These are phyloP conservation scores for Aspergillus olivimuriae DNA, from an alignment of 495 filamentous ascomycete species.

Conservation along the genomic window DNA sequence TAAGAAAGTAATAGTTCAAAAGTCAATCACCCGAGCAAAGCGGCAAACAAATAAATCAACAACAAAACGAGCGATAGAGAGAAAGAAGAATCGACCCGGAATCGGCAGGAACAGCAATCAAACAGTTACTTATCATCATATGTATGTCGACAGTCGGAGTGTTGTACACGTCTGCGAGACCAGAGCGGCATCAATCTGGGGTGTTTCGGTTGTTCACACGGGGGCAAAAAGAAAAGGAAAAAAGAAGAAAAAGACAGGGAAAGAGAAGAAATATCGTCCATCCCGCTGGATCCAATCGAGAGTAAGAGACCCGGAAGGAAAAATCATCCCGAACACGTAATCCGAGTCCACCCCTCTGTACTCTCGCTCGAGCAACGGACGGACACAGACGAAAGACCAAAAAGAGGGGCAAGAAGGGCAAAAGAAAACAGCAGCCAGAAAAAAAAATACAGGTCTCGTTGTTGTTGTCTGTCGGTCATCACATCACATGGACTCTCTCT, in stretches of 20 bases:
- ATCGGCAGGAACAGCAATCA: constrained; percentile 2
- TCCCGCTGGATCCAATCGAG: constrained; percentile 12
- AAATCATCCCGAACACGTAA: neutral
- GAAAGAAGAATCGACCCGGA: neutral
- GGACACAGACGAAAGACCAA: neutral
- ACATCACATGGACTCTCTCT: too few species aligned
- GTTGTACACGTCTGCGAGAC: constrained; percentile 22
- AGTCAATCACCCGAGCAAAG: neutral
- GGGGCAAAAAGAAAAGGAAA: constrained; percentile 1
- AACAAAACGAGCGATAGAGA: constrained; percentile 2
- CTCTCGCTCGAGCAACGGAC: neutral
- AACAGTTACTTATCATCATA: too few species aligned
- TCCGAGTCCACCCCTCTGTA: too few species aligned
- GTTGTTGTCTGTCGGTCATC: too few species aligned
- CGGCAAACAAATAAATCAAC: too few species aligned
- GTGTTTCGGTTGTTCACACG: constrained; percentile 4
- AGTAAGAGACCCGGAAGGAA: constrained; percentile 7
- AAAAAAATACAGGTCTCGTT: neutral
- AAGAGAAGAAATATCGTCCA: constrained; percentile 9
- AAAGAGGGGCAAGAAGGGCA: neutral
- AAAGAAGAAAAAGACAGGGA: constrained; percentile 12
- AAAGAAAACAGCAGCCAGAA: neutral
- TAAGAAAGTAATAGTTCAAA: neutral
- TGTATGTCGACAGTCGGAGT: constrained; percentile 24
- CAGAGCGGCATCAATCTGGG: constrained; percentile 18